Evolutionary conservation across 2,329 filamentous ascomycete species (phyloP).

Genomic region (Clonostachys solani): DNA sequence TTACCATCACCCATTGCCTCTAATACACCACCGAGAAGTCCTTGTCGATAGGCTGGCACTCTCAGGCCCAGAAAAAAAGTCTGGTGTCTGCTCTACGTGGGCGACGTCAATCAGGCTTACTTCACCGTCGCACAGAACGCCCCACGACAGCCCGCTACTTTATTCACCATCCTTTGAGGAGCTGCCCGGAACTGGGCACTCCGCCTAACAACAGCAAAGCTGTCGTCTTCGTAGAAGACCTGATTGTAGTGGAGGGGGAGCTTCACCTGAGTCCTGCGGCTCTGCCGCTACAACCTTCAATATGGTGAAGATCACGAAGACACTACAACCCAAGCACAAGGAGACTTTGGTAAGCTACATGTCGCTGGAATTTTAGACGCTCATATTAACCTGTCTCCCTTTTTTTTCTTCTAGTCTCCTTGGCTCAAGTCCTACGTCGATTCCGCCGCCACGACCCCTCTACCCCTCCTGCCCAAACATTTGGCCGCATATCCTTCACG

Average conservation of each 20-base stretch:
- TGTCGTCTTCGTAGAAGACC: constrained; percentile 32
- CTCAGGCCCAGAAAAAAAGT: too few species aligned
- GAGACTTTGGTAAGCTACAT: constrained; percentile 57
- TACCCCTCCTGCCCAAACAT: constrained; percentile 72
- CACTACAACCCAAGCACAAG: constrained; percentile 62
- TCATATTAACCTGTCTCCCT: constrained; percentile 14
- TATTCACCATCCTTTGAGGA: constrained; percentile 7
- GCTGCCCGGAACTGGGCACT: constrained; percentile 24
- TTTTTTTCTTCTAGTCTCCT: constrained; percentile 60
- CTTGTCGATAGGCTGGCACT: too few species aligned
- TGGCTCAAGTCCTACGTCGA: constrained; percentile 81
- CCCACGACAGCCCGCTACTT: too few species aligned
- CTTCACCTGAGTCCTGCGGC: constrained; percentile 45
- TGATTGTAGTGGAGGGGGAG: constrained; percentile 55
- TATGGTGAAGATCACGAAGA: constrained; percentile 68
- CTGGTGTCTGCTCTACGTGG: too few species aligned
- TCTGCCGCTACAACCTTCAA: constrained; percentile 51
- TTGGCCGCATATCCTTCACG: constrained; percentile 77
- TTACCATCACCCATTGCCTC: too few species aligned
- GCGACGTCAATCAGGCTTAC: too few species aligned
- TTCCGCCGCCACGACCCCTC: constrained; percentile 60
- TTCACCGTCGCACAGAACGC: too few species aligned
- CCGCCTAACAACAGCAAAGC: constrained; percentile 22
- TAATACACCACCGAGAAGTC: too few species aligned
- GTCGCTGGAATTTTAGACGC: background rate